Percentiles rank a stretch among this genome's conserved stretches.
Conservation (phyloP, 163 green algal genomes). For the Prototheca wickerhamii region DNA sequence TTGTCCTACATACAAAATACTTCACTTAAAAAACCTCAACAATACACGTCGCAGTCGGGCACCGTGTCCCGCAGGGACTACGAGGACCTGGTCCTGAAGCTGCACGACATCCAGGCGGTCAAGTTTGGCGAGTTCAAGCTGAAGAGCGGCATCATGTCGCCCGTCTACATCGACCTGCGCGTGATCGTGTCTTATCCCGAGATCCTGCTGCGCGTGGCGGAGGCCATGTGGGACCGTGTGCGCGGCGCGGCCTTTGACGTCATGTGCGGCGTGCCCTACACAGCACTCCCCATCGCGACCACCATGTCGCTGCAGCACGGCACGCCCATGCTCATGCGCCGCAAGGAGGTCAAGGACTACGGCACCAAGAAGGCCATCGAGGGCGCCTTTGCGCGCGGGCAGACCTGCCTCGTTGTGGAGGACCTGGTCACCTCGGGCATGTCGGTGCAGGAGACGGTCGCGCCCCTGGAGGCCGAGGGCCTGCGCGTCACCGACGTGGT, state of each 20-base stretch:
- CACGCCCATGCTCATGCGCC: slow-evolving; percentile 95
- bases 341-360: slow-evolving; percentile 98
- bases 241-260: slow-evolving; percentile 72
- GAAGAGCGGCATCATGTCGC: slow-evolving; percentile 92
- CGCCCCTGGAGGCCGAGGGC: slow-evolving; percentile 75
- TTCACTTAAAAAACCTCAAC: no score
- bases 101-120: slow-evolving; percentile 92
- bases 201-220: slow-evolving; percentile 76
- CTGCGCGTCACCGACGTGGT: slow-evolving; percentile 88
- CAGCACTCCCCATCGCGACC: slow-evolving; percentile 96
- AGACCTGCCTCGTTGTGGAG: slow-evolving; percentile 95
- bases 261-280: slow-evolving; percentile 99
- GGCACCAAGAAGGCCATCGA: slow-evolving; percentile 96
- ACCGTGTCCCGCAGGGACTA: slow-evolving; percentile 62
- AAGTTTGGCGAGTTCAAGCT: slow-evolving; percentile 99
- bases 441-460: slow-evolving; percentile 95
- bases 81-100: slow-evolving; percentile 79
- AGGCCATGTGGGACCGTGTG: slow-evolving; percentile 84
- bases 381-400: slow-evolving; percentile 75
- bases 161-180: slow-evolving; percentile 97
- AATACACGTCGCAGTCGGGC: slow-evolving; percentile 39
- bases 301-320: slow-evolving; percentile 83
- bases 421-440: slow-evolving; percentile 95
- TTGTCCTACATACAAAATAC: no score
- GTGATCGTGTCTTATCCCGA: slow-evolving; percentile 97